Conservation (phyloP, 768 basidiomycete species). For the Mycena albidolilacea region DNA sequence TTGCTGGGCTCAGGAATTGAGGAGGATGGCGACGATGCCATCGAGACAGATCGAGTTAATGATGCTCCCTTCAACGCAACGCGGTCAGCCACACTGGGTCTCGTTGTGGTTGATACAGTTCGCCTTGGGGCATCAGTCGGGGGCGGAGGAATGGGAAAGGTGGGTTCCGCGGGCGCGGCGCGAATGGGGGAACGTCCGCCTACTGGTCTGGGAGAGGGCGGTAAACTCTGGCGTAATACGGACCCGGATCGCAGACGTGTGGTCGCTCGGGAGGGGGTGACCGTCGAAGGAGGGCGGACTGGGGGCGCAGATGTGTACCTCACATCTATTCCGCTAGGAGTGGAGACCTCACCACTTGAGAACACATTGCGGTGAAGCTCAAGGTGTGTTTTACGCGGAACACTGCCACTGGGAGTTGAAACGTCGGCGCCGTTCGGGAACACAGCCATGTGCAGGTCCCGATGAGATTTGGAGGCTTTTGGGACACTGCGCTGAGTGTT, state of each 20-base stretch:
- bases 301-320: background rate
- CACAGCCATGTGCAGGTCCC: slow-evolving; percentile 32
- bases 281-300: background rate
- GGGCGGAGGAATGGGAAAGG: slow-evolving; percentile 15
- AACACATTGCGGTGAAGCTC: slow-evolving; percentile 36
- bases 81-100: slow-evolving; percentile 21
- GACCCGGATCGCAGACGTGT: slow-evolving; percentile 34
- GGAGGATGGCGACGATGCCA: slow-evolving; percentile 17
- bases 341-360: slow-evolving; percentile 23
- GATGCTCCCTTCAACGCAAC: slow-evolving; percentile 9
- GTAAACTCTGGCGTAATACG: slow-evolving; percentile 33
- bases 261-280: background rate
- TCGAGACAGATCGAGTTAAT: slow-evolving; percentile 29
- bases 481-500: background rate
- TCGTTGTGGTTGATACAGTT: slow-evolving; percentile 14
- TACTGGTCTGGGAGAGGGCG: slow-evolving; percentile 37
- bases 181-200: slow-evolving; percentile 31
- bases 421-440: slow-evolving; percentile 34
- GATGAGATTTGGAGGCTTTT: slow-evolving; percentile 28
- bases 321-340: slow-evolving; percentile 29
- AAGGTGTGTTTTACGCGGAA: slow-evolving; percentile 25
- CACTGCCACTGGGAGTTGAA: slow-evolving; percentile 32
- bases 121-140: slow-evolving; percentile 15
- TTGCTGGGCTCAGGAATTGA: background rate
- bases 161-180: background rate